Evolutionary conservation across 1,139 yeast species (phyloP).

Genomic region (Yamadazyma sp.): DNA sequence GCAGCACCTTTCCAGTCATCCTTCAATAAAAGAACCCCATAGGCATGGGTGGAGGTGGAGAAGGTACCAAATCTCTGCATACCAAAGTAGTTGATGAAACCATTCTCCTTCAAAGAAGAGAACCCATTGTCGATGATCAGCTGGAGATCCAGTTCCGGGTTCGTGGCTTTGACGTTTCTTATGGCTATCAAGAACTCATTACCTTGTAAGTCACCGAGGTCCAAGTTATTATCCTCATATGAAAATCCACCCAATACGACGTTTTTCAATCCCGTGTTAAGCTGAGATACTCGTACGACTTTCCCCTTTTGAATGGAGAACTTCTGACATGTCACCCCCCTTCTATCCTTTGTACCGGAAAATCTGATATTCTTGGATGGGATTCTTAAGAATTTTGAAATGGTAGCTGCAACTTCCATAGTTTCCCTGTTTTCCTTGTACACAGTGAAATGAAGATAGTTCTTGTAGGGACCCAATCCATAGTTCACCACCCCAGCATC

Average conservation of each 20-base stretch:
- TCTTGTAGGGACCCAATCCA: constrained; percentile 68
- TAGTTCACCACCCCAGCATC: constrained; percentile 49
- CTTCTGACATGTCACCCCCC: constrained; percentile 92
- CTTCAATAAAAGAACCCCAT: constrained; percentile 71
- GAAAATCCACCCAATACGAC: constrained; percentile 74
- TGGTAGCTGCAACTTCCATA: constrained; percentile 84
- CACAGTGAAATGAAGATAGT: constrained; percentile 72
- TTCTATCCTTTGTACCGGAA: constrained; percentile 96
- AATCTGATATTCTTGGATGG: constrained; percentile 70
- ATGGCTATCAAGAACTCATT: constrained; percentile 85
- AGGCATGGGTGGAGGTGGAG: constrained; percentile 82
- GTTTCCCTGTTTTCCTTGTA: constrained; percentile 97
- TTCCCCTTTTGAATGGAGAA: constrained; percentile 70
- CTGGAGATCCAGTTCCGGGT: constrained; percentile 33
- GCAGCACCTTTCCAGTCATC: constrained; percentile 81
- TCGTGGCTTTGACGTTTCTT: constrained; percentile 56
- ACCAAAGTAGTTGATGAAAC: constrained; percentile 92
- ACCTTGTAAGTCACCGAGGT: constrained; percentile 81
- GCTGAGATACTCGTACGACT: constrained; percentile 74
- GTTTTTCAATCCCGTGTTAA: constrained; percentile 74
- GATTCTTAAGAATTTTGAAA: constrained; percentile 70
- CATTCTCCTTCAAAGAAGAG: constrained; percentile 58
- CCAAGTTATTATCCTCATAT: constrained; percentile 62
- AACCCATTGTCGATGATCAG: constrained; percentile 52
- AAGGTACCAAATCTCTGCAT: constrained; percentile 98